Conservation (phyloP, 2,329 filamentous ascomycete genomes). For the Ophiostoma piceae region DNA sequence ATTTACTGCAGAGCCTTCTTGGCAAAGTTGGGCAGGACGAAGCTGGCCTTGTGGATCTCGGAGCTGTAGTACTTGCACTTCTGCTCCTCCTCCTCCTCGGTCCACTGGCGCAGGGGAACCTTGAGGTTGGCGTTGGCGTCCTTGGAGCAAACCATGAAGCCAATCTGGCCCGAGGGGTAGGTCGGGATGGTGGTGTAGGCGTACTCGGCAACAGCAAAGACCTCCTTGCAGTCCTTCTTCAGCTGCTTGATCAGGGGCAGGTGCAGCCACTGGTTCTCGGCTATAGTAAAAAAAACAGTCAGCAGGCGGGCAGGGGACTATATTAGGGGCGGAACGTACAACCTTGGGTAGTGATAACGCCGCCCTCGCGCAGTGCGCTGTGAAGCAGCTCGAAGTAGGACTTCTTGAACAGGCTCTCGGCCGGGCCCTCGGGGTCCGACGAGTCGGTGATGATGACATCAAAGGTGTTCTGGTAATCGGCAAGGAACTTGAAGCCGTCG, state of each 20-base stretch:
- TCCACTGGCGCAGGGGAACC: slow-evolving; percentile 77
- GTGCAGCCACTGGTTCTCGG: slow-evolving; percentile 99
- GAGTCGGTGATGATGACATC: slow-evolving; percentile 99
- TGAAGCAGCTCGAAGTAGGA: slow-evolving; percentile 94
- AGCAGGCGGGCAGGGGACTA: slow-evolving; percentile 2
- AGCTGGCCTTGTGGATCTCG: slow-evolving; percentile 91
- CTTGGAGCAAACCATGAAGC: slow-evolving; percentile 99
- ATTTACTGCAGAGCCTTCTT: slow-evolving; percentile 64
- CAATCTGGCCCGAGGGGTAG: slow-evolving; percentile 97
- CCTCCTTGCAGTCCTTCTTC: slow-evolving; percentile 92
- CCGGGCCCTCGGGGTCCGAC: slow-evolving; percentile 93
- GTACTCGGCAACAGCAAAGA: slow-evolving; percentile 97
- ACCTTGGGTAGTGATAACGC: slow-evolving; percentile 99
- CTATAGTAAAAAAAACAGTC: slow-evolving; percentile 43
- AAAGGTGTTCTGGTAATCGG: slow-evolving; percentile 93
- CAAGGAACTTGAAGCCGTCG: slow-evolving; percentile 98
- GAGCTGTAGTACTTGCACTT: slow-evolving; percentile 96
- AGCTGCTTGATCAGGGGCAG: slow-evolving; percentile 87
- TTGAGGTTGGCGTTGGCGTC: slow-evolving; percentile 77
- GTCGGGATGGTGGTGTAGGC: slow-evolving; percentile 99
- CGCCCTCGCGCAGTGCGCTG: slow-evolving; percentile 85
- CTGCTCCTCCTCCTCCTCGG: slow-evolving; percentile 82
- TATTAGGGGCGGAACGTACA: slow-evolving; percentile 64
- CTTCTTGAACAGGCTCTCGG: slow-evolving; percentile 96
- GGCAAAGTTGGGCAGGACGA: slow-evolving; percentile 89